Conservation (phyloP, 2,329 filamentous ascomycete species). For the Mycosphaerella sp. region DNA sequence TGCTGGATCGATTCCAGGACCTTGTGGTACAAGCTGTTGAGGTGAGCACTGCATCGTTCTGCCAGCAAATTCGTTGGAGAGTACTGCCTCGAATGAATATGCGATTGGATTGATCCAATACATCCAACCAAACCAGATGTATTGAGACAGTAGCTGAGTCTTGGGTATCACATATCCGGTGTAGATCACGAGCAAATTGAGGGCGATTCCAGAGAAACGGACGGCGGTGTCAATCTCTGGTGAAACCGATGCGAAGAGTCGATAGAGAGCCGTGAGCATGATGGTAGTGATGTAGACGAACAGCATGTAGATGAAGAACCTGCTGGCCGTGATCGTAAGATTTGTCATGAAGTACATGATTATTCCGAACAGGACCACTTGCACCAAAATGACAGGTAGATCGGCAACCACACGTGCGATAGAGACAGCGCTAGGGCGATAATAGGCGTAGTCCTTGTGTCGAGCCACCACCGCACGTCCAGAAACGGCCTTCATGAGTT, state of each 20-base stretch:
- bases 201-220: constrained; percentile 55
- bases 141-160: constrained; percentile 50
- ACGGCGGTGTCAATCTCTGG: constrained; percentile 61
- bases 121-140: constrained; percentile 63
- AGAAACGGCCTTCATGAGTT: constrained; percentile 70
- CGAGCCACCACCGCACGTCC: constrained; percentile 64
- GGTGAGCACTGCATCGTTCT: constrained; percentile 54
- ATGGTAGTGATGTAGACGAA: constrained; percentile 60
- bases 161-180: constrained; percentile 65
- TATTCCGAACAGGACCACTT: constrained; percentile 55
- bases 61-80: constrained; percentile 59
- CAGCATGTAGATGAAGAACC: constrained; percentile 62
- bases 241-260: constrained; percentile 60
- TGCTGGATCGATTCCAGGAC: constrained; percentile 48
- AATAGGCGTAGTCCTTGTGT: constrained; percentile 63
- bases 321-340: constrained; percentile 53
- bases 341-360: constrained; percentile 62
- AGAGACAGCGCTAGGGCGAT: constrained; percentile 60
- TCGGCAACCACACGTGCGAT: constrained; percentile 59
- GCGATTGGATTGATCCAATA: constrained; percentile 46
- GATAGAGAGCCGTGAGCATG: constrained; percentile 57
- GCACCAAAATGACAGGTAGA: constrained; percentile 53
- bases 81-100: constrained; percentile 62
- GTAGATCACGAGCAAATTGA: constrained; percentile 59
- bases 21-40: constrained; percentile 55